Percentiles rank a stretch among this genome's conserved stretches.
Conservation (phyloP, 805 yeast genomes). For the Teunomyces stri region DNA sequence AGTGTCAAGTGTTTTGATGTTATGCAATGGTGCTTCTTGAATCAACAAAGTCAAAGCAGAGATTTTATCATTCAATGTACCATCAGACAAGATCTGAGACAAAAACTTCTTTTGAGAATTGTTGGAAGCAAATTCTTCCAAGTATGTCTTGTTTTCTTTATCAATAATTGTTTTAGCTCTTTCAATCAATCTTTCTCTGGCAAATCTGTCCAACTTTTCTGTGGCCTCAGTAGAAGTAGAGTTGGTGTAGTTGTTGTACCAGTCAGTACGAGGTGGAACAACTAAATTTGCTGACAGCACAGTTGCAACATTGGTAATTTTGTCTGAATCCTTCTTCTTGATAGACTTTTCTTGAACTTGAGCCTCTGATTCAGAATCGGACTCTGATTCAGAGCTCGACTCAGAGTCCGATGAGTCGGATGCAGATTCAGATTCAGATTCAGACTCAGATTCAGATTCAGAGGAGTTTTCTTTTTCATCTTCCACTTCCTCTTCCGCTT, state of each 20-base stretch:
- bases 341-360: conserved; percentile 11
- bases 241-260: conserved; percentile 62
- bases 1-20: conserved; percentile 77
- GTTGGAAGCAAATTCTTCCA: conserved; percentile 69
- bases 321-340: conserved; percentile 20
- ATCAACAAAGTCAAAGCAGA: conserved; percentile 89
- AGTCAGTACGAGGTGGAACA: conserved; percentile 64
- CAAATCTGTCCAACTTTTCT: conserved; percentile 48
- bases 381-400: conserved; percentile 10
- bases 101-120: conserved; percentile 84
- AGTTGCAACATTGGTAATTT: conserved; percentile 40
- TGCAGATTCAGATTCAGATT: conserved; percentile 12
- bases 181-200: conserved; percentile 57
- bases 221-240: conserved; percentile 19
- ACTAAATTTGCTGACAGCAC: conserved; percentile 56
- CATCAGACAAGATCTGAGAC: conserved; percentile 82
- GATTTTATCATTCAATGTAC: conserved; percentile 93
- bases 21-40: conserved; percentile 94
- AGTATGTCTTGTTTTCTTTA: conserved; percentile 67
- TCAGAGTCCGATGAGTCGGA: conserved; percentile 9
- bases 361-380: conserved; percentile 11
- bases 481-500: conserved; percentile 29
- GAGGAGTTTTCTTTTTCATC: conserved; percentile 26
- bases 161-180: conserved; percentile 67
- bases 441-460: conserved; percentile 12